Percentiles rank a stretch among this genome's conserved stretches.
phyloP scores from a whole-genome alignment of 1,139 yeast genomes.

The Suhomyces taliae region DNA sequence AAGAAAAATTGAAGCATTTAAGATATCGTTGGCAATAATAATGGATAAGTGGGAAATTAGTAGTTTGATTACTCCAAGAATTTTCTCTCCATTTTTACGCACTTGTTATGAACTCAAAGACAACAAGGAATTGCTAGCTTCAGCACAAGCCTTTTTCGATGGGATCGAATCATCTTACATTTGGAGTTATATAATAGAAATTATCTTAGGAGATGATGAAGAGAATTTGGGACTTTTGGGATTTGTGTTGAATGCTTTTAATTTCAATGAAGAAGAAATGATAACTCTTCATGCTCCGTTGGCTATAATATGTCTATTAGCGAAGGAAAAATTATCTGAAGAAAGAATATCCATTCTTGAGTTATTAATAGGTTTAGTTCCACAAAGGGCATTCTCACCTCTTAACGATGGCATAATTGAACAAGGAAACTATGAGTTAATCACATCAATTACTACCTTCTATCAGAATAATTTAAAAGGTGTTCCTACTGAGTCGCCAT shows the following conservation, averaged over 20 bases:
- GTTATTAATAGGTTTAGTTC: constrained; percentile 47
- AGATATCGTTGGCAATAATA: constrained; percentile 61
- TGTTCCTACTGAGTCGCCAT: constrained; percentile 5
- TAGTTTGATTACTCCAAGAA: constrained; percentile 61
- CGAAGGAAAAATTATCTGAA: constrained; percentile 12
- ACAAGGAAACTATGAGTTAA: neutral
- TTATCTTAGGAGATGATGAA: constrained; percentile 21
- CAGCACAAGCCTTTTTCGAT: constrained; percentile 74
- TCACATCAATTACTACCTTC: constrained; percentile 6
- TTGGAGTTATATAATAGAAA: constrained; percentile 60
- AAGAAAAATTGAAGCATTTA: constrained; percentile 52
- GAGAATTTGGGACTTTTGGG: constrained; percentile 45
- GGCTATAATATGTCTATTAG: constrained; percentile 49
- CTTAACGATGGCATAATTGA: constrained; percentile 21
- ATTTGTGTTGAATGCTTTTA: constrained; percentile 64
- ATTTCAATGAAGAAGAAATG: constrained; percentile 86
- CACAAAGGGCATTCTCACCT: constrained; percentile 59
- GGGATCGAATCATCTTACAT: constrained; percentile 78
- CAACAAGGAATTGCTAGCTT: constrained; percentile 47
- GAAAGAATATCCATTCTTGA: constrained; percentile 39
- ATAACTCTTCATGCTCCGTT: constrained; percentile 73
- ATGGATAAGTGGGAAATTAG: constrained; percentile 97
- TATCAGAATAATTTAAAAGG: constrained; percentile 8
- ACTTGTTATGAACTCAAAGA: constrained; percentile 27
- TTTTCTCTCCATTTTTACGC: constrained; percentile 64